These are phyloP conservation scores for Fusarium virguliforme DNA, from an alignment of 2,329 filamentous ascomycete genomes.

Conservation along the genomic window DNA sequence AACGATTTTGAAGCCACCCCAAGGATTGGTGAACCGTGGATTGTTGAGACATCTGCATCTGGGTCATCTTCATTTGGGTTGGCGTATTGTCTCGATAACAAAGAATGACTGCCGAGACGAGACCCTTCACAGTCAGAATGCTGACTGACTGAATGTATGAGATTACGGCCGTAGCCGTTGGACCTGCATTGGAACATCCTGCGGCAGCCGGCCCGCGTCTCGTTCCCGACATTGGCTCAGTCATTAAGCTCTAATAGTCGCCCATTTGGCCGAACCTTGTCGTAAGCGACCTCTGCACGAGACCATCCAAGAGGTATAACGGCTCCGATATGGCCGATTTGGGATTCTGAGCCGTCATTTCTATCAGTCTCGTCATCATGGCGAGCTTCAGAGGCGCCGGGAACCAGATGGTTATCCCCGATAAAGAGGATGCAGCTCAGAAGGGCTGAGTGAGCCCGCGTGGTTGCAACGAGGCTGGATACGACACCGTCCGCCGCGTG, in stretches of 20 bases:
- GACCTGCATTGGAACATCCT: slow-evolving; percentile 29
- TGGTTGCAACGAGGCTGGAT: slow-evolving; percentile 4
- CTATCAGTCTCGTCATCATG: slow-evolving; percentile 35
- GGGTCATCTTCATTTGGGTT: slow-evolving; percentile 4
- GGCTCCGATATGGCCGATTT: not conserved
- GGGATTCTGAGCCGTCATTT: slow-evolving; percentile 17
- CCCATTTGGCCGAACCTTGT: slow-evolving; percentile 38
- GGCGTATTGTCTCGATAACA: not conserved
- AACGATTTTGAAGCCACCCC: slow-evolving; percentile 17
- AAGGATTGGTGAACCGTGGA: not conserved
- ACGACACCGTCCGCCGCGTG: slow-evolving; percentile 9
- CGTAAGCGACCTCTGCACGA: slow-evolving; percentile 8
- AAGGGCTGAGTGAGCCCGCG: not conserved
- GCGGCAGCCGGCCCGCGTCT: slow-evolving; percentile 35
- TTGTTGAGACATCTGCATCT: slow-evolving; percentile 30
- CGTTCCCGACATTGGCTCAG: slow-evolving; percentile 27
- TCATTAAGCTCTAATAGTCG: slow-evolving; percentile 22
- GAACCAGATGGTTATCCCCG: not conserved
- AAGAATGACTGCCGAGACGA: slow-evolving; percentile 8
- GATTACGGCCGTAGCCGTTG: slow-evolving; percentile 36
- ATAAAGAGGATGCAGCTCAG: slow-evolving; percentile 43
- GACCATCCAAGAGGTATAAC: slow-evolving; percentile 1
- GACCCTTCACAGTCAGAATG: not conserved
- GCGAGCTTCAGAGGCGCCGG: slow-evolving; percentile 3
- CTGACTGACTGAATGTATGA: slow-evolving; percentile 22